These are phyloP conservation scores for Ajuga reptans DNA, from an alignment of 305 asterid species.

Conservation along the genomic window DNA sequence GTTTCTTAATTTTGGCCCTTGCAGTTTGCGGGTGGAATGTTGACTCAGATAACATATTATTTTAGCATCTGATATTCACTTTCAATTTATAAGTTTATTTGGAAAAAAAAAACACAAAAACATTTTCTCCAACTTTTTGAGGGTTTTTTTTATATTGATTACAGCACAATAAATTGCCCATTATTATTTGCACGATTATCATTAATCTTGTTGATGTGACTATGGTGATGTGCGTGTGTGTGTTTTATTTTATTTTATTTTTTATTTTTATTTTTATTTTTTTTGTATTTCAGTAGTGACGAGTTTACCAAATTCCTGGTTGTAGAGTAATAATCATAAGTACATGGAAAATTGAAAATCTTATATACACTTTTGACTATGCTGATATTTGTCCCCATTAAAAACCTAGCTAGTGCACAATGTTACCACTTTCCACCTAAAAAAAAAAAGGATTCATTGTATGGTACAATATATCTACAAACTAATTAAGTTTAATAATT, in stretches of 20 bases:
- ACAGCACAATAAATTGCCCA: no score
- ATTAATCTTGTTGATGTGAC: no score
- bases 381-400: slow-evolving; percentile 15
- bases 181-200: no score
- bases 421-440: slow-evolving; percentile 27
- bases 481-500: slow-evolving; percentile 24
- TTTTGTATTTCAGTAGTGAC: background rate
- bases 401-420: slow-evolving; percentile 22
- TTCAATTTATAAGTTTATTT: background rate
- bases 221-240: no score
- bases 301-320: background rate
- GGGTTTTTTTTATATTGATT: no score
- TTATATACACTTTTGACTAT: slow-evolving; percentile 24
- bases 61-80: background rate
- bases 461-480: slow-evolving; percentile 8
- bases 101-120: background rate
- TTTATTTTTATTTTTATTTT: no score
- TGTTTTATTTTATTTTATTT: no score
- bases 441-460: background rate
- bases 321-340: background rate
- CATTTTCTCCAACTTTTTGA: background rate
- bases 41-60: slow-evolving; percentile 16
- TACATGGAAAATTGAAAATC: slow-evolving; percentile 13
- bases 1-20: no score
- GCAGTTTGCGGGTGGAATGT: slow-evolving; percentile 20